Conservation (phyloP, 2,329 filamentous ascomycete species). For the Colletotrichum sp. region DNA sequence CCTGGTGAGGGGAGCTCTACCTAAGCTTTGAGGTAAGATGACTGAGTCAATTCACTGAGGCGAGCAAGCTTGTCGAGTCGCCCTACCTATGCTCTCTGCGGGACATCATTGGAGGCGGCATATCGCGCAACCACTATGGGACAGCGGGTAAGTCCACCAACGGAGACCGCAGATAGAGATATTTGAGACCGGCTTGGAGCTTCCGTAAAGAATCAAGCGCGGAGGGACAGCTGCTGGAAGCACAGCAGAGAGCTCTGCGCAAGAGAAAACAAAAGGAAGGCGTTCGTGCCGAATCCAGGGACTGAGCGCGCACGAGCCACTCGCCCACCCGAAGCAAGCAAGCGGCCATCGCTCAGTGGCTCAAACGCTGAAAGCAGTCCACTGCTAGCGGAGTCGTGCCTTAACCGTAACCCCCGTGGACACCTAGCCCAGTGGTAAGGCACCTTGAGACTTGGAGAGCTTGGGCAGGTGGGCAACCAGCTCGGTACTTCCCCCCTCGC, state of each 20-base stretch:
- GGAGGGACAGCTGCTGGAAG: background rate
- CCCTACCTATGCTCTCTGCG: background rate
- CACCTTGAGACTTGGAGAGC: background rate
- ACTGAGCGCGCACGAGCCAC: constrained; percentile 5
- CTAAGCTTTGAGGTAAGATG: background rate
- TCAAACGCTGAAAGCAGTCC: constrained; percentile 7
- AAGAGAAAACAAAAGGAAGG: background rate
- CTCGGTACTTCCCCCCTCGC: constrained; percentile 6
- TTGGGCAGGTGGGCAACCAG: background rate
- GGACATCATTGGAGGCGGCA: background rate
- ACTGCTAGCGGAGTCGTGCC: constrained; percentile 15
- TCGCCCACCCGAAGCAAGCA: background rate
- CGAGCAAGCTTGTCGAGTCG: background rate
- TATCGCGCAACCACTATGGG: background rate
- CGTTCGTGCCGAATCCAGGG: constrained; percentile 16
- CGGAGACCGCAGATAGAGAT: background rate
- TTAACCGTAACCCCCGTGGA: constrained; percentile 1
- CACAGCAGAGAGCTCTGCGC: background rate
- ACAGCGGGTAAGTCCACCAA: background rate
- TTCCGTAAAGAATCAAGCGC: background rate
- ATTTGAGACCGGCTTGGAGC: background rate
- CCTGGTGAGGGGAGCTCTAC: background rate
- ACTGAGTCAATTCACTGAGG: background rate
- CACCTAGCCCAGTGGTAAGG: background rate
- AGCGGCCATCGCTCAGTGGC: constrained; percentile 12